phyloP scores from a whole-genome alignment of 1,284 basidiomycete species.

The Malassezia arunalokei region DNA sequence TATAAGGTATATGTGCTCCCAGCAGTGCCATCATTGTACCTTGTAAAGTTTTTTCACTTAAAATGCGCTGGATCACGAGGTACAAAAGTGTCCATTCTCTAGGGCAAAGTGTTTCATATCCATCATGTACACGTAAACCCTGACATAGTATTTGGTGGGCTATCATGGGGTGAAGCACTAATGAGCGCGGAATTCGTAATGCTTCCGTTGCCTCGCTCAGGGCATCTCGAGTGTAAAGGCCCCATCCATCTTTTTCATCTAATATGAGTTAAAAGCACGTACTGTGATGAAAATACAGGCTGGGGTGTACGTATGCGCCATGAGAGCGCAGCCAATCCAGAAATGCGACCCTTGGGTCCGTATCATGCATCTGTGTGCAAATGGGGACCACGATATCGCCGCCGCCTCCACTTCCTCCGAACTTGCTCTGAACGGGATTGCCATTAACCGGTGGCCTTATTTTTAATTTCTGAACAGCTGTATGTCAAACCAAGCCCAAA shows the following conservation, averaged over 20 bases:
- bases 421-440: too few relatives aligned
- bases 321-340: neutral
- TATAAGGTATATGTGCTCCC: slow-evolving; percentile 20
- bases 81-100: slow-evolving; percentile 4
- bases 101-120: neutral
- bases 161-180: neutral
- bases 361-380: too few relatives aligned
- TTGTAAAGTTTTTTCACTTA: neutral
- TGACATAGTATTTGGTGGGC: neutral
- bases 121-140: neutral
- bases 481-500: neutral
- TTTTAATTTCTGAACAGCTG: too few relatives aligned
- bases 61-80: neutral
- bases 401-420: too few relatives aligned
- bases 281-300: neutral
- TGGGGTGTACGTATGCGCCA: neutral
- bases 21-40: neutral
- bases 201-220: neutral
- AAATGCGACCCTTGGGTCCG: neutral
- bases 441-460: too few relatives aligned
- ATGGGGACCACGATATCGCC: too few relatives aligned
- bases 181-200: neutral
- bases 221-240: neutral
- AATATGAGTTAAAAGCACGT: neutral
- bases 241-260: neutral